Percentiles rank a stretch among this genome's conserved stretches.
Conservation (phyloP, 2,329 filamentous ascomycete genomes). For the Colletotrichum filicis region DNA sequence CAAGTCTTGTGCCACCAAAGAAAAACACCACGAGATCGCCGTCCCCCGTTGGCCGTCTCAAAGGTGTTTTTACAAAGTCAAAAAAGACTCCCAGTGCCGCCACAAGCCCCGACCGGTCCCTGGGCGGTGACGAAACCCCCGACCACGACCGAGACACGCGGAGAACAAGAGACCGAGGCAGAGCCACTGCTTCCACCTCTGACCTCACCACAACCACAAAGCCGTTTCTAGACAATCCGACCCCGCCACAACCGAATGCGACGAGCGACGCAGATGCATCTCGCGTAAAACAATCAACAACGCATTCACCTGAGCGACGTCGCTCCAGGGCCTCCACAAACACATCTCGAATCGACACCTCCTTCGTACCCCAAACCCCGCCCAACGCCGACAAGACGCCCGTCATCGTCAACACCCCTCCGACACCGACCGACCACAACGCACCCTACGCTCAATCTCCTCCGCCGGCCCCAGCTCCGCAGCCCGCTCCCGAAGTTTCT, state of each 20-base stretch:
- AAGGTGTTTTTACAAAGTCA: conserved; percentile 72
- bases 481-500: conserved; percentile 39
- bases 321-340: conserved; percentile 28
- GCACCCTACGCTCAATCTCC: conserved; percentile 14
- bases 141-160: conserved; percentile 29
- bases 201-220: conserved; percentile 25
- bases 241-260: conserved; percentile 18
- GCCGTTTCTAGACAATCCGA: conserved; percentile 8
- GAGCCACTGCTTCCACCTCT: conserved; percentile 32
- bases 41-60: conserved; percentile 78
- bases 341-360: conserved; percentile 41
- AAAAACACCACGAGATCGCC: conserved; percentile 66
- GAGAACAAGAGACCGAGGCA: conserved; percentile 25
- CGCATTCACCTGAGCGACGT: conserved; percentile 29
- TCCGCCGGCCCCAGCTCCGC: conserved; percentile 18
- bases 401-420: conserved; percentile 73
- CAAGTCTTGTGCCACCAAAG: conserved; percentile 53
- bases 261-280: conserved; percentile 23
- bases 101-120: conserved; percentile 48
- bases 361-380: conserved; percentile 32
- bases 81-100: conserved; percentile 61
- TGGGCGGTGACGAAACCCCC: conserved; percentile 34
- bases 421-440: conserved; percentile 66
- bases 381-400: conserved; percentile 54
- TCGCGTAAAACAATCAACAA: conserved; percentile 21